A percentile compares a stretch with the other conserved stretches of the same genome.
phyloP scores from a whole-genome alignment of 1,284 basidiomycete species.

The Cystobasidium sp. region DNA sequence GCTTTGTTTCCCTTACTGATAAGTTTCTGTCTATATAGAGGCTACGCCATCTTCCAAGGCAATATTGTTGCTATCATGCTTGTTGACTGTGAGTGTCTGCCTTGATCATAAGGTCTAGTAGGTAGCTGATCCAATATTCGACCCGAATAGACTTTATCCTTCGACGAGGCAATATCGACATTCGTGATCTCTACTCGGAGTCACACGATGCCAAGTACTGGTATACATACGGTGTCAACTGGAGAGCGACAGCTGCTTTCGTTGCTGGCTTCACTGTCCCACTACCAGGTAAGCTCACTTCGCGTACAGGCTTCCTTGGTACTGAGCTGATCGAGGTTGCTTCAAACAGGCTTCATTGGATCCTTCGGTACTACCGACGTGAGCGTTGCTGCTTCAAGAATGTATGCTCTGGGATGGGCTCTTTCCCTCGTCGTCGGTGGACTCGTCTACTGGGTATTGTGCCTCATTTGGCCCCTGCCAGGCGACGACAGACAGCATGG shows the following conservation, averaged over 20 bases:
- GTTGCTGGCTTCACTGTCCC: constrained; percentile 35
- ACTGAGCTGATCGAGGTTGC: not conserved
- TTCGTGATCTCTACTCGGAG: constrained; percentile 42
- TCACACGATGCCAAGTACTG: constrained; percentile 24
- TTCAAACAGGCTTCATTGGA: constrained; percentile 27
- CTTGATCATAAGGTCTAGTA: not conserved
- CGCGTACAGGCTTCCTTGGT: not conserved
- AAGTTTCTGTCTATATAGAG: not conserved
- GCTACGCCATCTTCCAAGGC: constrained; percentile 45
- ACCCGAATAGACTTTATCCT: constrained; percentile 38
- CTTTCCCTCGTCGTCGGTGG: constrained; percentile 40
- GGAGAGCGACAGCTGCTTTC: constrained; percentile 43
- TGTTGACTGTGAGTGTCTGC: constrained; percentile 23
- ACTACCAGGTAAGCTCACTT: constrained; percentile 28
- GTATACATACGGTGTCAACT: constrained; percentile 33
- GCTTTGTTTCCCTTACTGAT: not conserved
- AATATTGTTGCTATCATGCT: constrained; percentile 42
- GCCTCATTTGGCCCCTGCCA: constrained; percentile 46
- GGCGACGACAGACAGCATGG: constrained; percentile 34
- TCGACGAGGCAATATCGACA: constrained; percentile 44
- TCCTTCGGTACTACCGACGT: constrained; percentile 35
- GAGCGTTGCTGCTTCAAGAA: constrained; percentile 33
- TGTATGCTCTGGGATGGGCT: constrained; percentile 41
- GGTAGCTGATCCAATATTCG: not conserved
- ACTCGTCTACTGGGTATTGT: constrained; percentile 34